These are phyloP conservation scores for Aspergillus persii DNA, from an alignment of 2,329 filamentous ascomycete species.

Conservation along the genomic window DNA sequence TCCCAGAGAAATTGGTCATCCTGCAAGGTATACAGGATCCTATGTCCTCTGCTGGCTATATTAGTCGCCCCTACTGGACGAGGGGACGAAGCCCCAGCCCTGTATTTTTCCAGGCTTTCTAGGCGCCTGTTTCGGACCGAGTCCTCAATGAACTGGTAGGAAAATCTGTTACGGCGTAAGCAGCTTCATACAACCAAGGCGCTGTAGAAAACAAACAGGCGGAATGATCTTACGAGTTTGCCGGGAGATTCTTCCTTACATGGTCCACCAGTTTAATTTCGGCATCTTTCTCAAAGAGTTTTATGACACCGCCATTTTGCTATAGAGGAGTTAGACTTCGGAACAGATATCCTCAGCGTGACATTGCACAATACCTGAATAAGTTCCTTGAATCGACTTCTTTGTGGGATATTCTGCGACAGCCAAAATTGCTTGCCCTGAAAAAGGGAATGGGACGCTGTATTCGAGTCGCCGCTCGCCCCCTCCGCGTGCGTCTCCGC, in stretches of 20 bases:
- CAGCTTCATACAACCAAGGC: neutral
- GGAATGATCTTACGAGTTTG: slow-evolving; percentile 44
- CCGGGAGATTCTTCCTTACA: slow-evolving; percentile 47
- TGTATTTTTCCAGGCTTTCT: slow-evolving; percentile 48
- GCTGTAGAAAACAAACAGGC: neutral
- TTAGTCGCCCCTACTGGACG: slow-evolving; percentile 46
- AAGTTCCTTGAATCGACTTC: slow-evolving; percentile 47
- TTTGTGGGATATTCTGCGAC: slow-evolving; percentile 52
- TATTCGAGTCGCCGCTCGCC: neutral
- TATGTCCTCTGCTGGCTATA: slow-evolving; percentile 33
- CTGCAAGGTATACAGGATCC: slow-evolving; percentile 38
- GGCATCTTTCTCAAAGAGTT: slow-evolving; percentile 53
- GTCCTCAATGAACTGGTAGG: slow-evolving; percentile 57
- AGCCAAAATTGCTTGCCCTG: slow-evolving; percentile 58
- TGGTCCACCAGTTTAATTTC: slow-evolving; percentile 62
- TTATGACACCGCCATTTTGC: slow-evolving; percentile 55
- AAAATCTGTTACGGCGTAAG: slow-evolving; percentile 41
- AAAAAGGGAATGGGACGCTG: slow-evolving; percentile 45
- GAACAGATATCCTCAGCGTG: neutral
- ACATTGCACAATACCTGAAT: slow-evolving; percentile 41
- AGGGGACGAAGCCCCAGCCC: slow-evolving; percentile 44
- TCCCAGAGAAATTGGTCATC: slow-evolving; percentile 48
- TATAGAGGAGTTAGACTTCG: slow-evolving; percentile 19
- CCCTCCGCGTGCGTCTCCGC: neutral
- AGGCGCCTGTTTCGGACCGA: slow-evolving; percentile 51